These are phyloP conservation scores for Collybiopsis confluens DNA, from an alignment of 768 basidiomycete genomes.

Conservation along the genomic window DNA sequence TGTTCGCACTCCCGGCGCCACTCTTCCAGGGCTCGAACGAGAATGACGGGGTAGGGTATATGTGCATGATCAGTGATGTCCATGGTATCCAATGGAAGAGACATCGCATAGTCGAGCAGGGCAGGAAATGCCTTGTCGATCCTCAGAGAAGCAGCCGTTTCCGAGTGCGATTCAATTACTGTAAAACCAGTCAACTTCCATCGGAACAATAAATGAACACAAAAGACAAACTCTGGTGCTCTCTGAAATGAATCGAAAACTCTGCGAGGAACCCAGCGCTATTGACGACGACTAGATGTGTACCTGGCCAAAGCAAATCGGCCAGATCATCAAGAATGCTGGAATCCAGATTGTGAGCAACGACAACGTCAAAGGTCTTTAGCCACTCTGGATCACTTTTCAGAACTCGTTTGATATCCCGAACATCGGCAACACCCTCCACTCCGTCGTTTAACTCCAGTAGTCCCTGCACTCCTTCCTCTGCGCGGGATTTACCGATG, in stretches of 20 bases:
- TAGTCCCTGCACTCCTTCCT: conserved; percentile 73
- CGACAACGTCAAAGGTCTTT: conserved; percentile 68
- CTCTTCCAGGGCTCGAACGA: conserved; percentile 75
- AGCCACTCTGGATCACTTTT: conserved; percentile 50
- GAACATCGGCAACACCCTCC: conserved; percentile 57
- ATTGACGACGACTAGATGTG: conserved; percentile 73
- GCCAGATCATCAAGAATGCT: conserved; percentile 55
- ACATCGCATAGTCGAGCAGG: conserved; percentile 66
- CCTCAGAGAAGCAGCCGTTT: conserved; percentile 68
- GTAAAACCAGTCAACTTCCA: not conserved
- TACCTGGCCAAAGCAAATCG: conserved; percentile 61
- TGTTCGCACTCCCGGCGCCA: conserved; percentile 54
- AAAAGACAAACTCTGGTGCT: conserved; percentile 67
- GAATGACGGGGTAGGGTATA: conserved; percentile 85
- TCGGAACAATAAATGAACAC: not conserved
- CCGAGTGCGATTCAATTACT: conserved; percentile 91
- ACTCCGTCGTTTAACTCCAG: conserved; percentile 88
- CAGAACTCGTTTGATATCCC: conserved; percentile 56
- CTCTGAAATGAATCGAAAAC: conserved; percentile 84
- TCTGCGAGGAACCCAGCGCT: conserved; percentile 90
- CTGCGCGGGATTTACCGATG: conserved; percentile 75
- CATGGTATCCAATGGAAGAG: conserved; percentile 71
- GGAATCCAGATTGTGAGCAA: conserved; percentile 76
- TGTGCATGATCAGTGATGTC: conserved; percentile 89
- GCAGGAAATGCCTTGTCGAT: conserved; percentile 88